Evolutionary conservation across 2,329 filamentous ascomycete genomes (phyloP), one percentile per base, ranked within the genome.

Genomic region (Myriosclerotinia curreyana): DNA sequence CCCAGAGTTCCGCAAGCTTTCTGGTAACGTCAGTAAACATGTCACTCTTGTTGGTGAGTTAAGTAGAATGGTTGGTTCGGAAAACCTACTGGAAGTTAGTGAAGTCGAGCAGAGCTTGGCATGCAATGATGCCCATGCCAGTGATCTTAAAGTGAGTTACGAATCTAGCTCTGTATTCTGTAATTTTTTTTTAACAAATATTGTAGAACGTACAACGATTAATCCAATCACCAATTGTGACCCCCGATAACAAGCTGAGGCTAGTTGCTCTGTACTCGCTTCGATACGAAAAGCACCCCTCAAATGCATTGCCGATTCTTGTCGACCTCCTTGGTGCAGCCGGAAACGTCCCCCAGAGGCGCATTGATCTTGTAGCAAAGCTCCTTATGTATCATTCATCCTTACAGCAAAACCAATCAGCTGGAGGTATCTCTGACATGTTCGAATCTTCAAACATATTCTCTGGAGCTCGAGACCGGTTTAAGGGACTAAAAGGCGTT

Each of bases 1-100:
- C 74, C 95, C 95, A 2, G 95, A 99, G 75, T 99, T 99, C 76
- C 87, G 95, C 65, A 96, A 97, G 73, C 85, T 99, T 1, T 97
- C 95, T 1, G 93, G 95, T 46, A 99, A 99, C 71, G 95, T 99
- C 62, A 98, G 93, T 79, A 99, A 99, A 75, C 95, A 99, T 75
- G 96, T 99, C 64, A 96, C 95, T 0, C 80, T 99, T 28, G 95
- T 99, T 28, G 92, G 92, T 0, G 96, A 99, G 74, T 82, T 99
- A 49, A 97, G 92, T 75, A 85, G 94, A 64, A 86, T 91, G 64
- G 93, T 99, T 17, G 90, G 89, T 8, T 86, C 89, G 48, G 91
- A 98, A 71, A 92, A 87, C 70, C 78, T 99, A 48, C 82, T 99
- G n/a, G 95, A 99, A 76, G 92, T 98, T 64, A 96, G 92, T 76